Evolutionary conservation across 169 alveolate species (phyloP), one percentile per base, ranked within the genome.

Genomic region (Babesia bovis): DNA sequence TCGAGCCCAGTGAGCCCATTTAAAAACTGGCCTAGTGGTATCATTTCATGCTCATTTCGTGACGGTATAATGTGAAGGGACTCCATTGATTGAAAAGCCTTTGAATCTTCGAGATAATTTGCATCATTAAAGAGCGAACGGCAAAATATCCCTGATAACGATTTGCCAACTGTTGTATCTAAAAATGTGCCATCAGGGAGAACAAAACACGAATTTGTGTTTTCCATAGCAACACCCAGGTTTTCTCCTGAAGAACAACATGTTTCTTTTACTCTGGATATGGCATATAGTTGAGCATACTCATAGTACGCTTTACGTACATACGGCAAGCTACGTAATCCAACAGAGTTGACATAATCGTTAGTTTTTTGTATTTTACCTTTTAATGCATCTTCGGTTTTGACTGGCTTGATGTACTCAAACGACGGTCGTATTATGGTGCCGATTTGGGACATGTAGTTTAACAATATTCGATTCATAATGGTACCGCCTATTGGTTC

Each of bases 401-500:
- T 75, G 35, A 30, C 19, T 7, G 69, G 21, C 69, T 78, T 69
- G 49, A 28, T 7, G 69, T 68, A 67, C 28, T 67, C 87, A 60
- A 81, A 73, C 36, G 89, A 52, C 57, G 92, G 85, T 44, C 88
- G 66, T 41, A 83, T 78, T 47, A 57, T 42, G 56, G 58, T 61
- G 41, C 84, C 81, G 21, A 30, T 49, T 40, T 68, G 55, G 45
- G 68, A 76, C 26, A 87, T 63, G 65, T 83, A 83, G 10, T 83
- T 68, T 32, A 67, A 53, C 28, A 78, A 65, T 15, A 83, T 78
- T 63, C 92, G 81, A 53, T 87, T 90, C 32, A 87, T 52, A 26
- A 87, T 51, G n/a, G 77, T 59, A 10, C 92, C 92, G n/a, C 90
- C 92, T 61, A 83, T 76, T 23, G 92, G 90, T 26, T 72, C 86